A percentile compares a stretch with the other conserved stretches of the same genome.
These are phyloP conservation scores for Stentor coeruleus DNA, from an alignment of 73 alveolate species.

Conservation along the genomic window DNA sequence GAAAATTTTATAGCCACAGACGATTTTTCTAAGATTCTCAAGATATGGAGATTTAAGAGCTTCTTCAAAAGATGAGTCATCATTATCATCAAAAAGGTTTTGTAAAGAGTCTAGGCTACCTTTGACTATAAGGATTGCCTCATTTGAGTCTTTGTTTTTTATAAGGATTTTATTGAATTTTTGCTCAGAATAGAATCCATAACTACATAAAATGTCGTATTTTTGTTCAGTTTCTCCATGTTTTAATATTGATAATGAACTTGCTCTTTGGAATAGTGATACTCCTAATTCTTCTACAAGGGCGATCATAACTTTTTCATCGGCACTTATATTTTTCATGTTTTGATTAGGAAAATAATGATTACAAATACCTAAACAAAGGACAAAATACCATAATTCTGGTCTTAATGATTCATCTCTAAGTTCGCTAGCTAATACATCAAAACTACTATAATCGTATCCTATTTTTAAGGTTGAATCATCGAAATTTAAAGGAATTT, in stretches of 20 bases:
- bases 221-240: background rate
- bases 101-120: background rate
- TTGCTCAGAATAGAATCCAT: background rate
- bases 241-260: background rate
- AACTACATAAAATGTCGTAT: background rate
- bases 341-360: background rate
- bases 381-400: background rate
- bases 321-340: background rate
- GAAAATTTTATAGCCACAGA: slow-evolving; percentile 18
- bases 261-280: background rate
- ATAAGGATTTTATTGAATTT: background rate
- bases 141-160: background rate
- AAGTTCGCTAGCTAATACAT: background rate
- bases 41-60: no score
- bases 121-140: background rate
- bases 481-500: background rate
- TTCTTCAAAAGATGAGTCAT: background rate
- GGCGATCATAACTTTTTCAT: background rate
- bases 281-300: background rate
- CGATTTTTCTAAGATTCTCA: background rate
- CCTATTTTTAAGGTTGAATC: background rate
- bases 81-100: background rate
- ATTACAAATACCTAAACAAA: background rate
- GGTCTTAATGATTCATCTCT: no score
- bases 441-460: no score